Evolutionary conservation across 75 land plant genomes (phyloP).

Genomic region (Cupressus sempervirens): DNA sequence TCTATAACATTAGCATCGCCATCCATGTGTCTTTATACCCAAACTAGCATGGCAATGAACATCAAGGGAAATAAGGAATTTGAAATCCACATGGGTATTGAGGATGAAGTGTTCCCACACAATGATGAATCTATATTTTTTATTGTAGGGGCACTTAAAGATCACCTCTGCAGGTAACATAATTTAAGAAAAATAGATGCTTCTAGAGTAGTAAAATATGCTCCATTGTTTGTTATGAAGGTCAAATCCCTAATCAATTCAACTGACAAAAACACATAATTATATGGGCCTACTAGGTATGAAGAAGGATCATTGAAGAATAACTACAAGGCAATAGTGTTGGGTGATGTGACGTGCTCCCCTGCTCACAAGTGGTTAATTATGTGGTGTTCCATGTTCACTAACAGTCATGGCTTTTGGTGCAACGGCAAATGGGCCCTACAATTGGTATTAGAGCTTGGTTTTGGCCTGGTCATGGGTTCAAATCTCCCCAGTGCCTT

Average conservation of each 20-base stretch:
- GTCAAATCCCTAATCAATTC: not conserved
- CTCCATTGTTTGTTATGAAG: slow-evolving; percentile 4
- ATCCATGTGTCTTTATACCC: not conserved
- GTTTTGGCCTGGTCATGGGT: no score
- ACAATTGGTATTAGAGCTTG: no score
- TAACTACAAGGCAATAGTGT: not conserved
- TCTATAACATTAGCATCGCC: not conserved
- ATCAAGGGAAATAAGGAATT: not conserved
- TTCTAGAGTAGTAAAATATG: not conserved
- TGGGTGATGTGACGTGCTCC: no score
- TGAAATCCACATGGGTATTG: not conserved
- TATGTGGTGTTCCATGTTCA: no score
- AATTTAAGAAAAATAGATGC: not conserved
- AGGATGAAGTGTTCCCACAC: not conserved
- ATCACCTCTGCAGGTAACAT: not conserved
- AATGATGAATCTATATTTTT: not conserved
- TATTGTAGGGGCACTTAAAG: not conserved
- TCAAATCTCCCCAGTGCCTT: no score
- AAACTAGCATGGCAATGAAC: no score
- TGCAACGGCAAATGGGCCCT: no score
- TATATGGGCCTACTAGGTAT: not conserved
- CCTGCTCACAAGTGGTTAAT: no score
- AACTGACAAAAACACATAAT: not conserved
- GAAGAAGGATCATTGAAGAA: not conserved
- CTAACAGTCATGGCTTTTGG: no score